Conservation (phyloP, 2,329 filamentous ascomycete genomes). For the Phyllosticta ampelicida region DNA sequence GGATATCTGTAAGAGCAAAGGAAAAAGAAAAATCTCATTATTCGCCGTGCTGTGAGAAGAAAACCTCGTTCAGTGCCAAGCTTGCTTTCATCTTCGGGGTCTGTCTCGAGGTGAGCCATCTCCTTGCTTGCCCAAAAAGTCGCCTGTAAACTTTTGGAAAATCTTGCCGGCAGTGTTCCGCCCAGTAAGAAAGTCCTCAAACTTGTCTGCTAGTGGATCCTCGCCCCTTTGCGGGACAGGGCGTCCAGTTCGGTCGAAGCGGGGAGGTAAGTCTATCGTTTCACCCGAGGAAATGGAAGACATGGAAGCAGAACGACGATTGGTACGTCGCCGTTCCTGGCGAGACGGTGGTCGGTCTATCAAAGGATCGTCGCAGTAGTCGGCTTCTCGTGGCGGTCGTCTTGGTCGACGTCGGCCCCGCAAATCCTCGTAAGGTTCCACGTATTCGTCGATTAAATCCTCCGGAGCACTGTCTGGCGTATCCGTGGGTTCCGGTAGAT, state of each 20-base stretch:
- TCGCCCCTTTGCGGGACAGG: conserved; percentile 15
- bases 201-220: conserved; percentile 23
- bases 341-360: conserved; percentile 22
- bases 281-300: conserved; percentile 20
- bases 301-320: conserved; percentile 1
- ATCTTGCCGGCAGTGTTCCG: conserved; percentile 7
- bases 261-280: conserved; percentile 26
- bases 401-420: conserved; percentile 9
- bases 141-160: conserved; percentile 9
- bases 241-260: conserved; percentile 25
- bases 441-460: conserved; percentile 6
- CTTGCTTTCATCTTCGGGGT: neutral
- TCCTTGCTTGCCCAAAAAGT: conserved; percentile 3
- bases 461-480: conserved; percentile 3
- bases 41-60: neutral
- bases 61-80: neutral
- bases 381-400: conserved; percentile 15
- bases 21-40: neutral
- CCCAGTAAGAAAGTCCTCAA: conserved; percentile 23
- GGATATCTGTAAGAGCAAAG: neutral
- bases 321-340: neutral
- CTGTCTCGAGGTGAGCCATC: neutral
- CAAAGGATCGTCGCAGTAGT: conserved; percentile 21
- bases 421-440: conserved; percentile 5
- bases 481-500: conserved; percentile 19